These are phyloP conservation scores for Elsinoe necatrix DNA, from an alignment of 2,329 filamentous ascomycete genomes.

Conservation along the genomic window DNA sequence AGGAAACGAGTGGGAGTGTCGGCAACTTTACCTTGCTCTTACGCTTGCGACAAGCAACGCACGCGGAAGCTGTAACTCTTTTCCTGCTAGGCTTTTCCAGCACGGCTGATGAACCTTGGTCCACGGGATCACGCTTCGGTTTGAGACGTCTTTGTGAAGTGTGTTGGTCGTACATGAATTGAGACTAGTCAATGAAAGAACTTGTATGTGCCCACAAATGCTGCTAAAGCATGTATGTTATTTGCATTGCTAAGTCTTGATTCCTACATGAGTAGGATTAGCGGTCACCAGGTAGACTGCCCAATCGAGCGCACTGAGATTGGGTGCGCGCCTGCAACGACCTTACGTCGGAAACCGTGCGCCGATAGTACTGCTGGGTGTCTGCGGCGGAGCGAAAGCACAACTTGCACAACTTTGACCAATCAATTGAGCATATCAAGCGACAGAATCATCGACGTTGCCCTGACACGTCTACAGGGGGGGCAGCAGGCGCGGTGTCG, in stretches of 20 bases:
- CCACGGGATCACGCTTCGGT: conserved; percentile 4
- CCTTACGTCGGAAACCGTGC: background rate
- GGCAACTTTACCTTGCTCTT: conserved; percentile 39
- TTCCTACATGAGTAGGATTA: background rate
- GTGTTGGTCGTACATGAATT: conserved; percentile 6
- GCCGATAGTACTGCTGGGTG: background rate
- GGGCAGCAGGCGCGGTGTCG: background rate
- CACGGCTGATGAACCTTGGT: background rate
- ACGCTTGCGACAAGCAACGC: conserved; percentile 43
- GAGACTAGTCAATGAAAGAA: no score
- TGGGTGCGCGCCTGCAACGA: background rate
- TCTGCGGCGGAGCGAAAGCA: background rate
- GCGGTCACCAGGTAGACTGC: background rate
- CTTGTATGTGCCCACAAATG: background rate
- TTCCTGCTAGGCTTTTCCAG: conserved; percentile 20
- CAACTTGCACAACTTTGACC: background rate
- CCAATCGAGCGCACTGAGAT: background rate
- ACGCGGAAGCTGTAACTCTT: conserved; percentile 35
- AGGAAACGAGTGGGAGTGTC: background rate
- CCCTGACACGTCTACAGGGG: background rate
- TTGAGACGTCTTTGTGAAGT: conserved; percentile 8
- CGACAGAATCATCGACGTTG: background rate
- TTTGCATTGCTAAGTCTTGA: background rate
- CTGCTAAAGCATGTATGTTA: background rate
- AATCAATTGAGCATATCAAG: background rate